Evolutionary conservation across 768 basidiomycete species (phyloP).

Genomic region (Kwoniella newhampshirensis): DNA sequence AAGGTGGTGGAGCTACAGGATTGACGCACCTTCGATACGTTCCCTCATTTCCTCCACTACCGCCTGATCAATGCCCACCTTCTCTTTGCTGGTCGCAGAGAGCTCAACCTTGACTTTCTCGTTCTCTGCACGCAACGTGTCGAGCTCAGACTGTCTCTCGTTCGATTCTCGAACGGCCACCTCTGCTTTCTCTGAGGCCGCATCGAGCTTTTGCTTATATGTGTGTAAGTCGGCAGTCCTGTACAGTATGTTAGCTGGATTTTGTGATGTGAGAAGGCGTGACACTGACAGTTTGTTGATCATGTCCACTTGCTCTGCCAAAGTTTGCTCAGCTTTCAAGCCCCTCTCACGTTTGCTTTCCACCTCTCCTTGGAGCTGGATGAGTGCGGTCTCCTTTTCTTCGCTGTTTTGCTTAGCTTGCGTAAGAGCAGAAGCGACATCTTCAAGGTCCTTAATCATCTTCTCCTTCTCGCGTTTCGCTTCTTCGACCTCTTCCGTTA

Average conservation of each 20-base stretch:
- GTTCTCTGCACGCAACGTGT: slow-evolving; percentile 2
- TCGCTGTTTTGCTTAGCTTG: not conserved
- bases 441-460: not conserved
- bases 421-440: not conserved
- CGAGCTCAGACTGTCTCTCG: slow-evolving; percentile 3
- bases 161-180: not conserved
- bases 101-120: slow-evolving; percentile 4
- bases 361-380: slow-evolving; percentile 2
- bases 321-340: not conserved
- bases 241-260: not conserved
- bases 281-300: slow-evolving; percentile 4
- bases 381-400: slow-evolving; percentile 1
- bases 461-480: slow-evolving; percentile 1
- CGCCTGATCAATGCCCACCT: not conserved
- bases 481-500: not conserved
- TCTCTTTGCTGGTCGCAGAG: not conserved
- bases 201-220: not conserved
- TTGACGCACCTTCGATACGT: slow-evolving; percentile 24
- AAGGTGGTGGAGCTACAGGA: not conserved
- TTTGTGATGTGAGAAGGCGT: not conserved
- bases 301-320: not conserved
- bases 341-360: not conserved
- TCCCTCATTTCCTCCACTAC: slow-evolving; percentile 17
- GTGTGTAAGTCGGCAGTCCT: not conserved
- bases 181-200: not conserved